Base-by-base conservation (phyloP, 371 early-diverging fungal species). In the Mucor lusitanicus region DNA sequence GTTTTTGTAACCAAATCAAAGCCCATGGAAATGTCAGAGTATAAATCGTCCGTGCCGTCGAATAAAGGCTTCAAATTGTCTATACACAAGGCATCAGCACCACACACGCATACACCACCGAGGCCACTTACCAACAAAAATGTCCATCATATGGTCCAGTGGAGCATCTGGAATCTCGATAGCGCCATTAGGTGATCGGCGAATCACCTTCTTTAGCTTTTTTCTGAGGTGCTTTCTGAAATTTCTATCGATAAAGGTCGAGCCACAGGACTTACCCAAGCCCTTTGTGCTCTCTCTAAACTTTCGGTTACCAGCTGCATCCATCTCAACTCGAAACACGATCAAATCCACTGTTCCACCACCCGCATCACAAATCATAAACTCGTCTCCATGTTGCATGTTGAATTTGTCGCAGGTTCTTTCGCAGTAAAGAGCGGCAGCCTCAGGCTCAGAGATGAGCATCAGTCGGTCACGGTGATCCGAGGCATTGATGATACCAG, bases 341-440 rank as follows among this genome's bases (percentile, higher is more conserved):
- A 83, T 88, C 66, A 88, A 68, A 79, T 88, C 88, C 1, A 88
- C 85, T 8, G 88, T 88, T 50, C 88, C 87, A 59, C 87, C 81
- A 46, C 87, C 87, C 25, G 87, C 87, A 80, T 87, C 87, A 39
- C 87, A 83, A 53, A 83, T 80, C 80, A 83, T 87, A 67, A 87
- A 87, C 28, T 84, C 85, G 44, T 87, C 87, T 19, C 85, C 86
- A 63, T 83, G 73, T 3, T 69, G 70, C 76, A 87, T 75, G 63
- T 81, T 79, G 67, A 87, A 87, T 42, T 83, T 81, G 13, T 87
- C 86, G 39, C 85, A 83, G 50, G 84, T 82, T 37, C 68, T 73
- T 65, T 87, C 87, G 61, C 87, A 87, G 64, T 87, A 87, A 67
- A 87, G 82, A 28, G 87, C 87, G 17, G 87, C 87, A 46, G 87